A percentile compares a stretch with the other conserved stretches of the same genome.
Conservation (phyloP, 208 protist genomes). For the Trypanosoma boissoni region DNA sequence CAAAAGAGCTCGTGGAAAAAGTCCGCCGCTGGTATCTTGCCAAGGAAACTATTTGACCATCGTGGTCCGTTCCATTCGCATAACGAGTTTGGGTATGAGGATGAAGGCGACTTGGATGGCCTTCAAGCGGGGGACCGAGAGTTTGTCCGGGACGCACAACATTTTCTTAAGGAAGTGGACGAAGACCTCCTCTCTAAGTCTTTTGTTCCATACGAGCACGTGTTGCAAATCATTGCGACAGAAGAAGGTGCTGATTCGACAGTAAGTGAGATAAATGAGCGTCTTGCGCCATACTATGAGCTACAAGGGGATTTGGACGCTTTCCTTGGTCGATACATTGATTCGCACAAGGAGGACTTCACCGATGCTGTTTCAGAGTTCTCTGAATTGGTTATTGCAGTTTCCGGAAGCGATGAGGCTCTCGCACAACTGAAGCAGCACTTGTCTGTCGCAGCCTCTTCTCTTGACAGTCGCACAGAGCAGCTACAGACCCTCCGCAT, state of each 20-base stretch:
- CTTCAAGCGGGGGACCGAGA: constrained; percentile 31
- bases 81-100: constrained; percentile 2
- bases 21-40: not conserved
- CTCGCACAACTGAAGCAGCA: constrained; percentile 69
- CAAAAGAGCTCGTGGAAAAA: constrained; percentile 3
- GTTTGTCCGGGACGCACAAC: constrained; percentile 58
- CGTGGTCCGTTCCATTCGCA: not conserved
- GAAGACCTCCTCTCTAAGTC: constrained; percentile 44
- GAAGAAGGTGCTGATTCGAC: constrained; percentile 59
- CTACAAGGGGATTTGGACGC: constrained; percentile 63
- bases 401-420: constrained; percentile 76
- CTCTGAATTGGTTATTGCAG: constrained; percentile 80
- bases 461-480: constrained; percentile 66
- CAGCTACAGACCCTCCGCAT: constrained; percentile 70
- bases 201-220: constrained; percentile 80
- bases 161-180: constrained; percentile 76
- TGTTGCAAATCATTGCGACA: constrained; percentile 66
- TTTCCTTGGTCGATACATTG: constrained; percentile 69
- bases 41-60: constrained; percentile 10
- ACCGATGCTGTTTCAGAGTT: constrained; percentile 75
- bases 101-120: constrained; percentile 22
- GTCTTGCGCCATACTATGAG: constrained; percentile 54
- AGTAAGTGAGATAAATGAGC: constrained; percentile 61
- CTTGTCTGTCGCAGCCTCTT: constrained; percentile 42
- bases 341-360: constrained; percentile 78